Evolutionary conservation across 164 flowering plant species (phyloP), one percentile per base, ranked within the genome.

Genomic region (Kalanchoe fedtschenkoi): DNA sequence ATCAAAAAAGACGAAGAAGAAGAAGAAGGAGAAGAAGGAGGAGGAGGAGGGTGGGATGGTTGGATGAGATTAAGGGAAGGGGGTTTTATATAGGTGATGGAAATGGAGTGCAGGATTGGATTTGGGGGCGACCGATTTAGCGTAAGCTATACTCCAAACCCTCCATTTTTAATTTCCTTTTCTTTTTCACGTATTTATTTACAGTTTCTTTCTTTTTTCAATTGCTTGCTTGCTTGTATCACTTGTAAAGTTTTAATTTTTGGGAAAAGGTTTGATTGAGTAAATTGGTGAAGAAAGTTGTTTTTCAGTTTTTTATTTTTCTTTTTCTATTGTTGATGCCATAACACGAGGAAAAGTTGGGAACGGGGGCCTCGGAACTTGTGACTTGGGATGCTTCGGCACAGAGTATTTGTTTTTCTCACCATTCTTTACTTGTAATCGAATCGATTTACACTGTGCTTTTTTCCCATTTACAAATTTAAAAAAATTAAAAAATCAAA

Each of bases 91-190:
- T 10, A 22, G 22, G 54, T 21, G 28, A 21, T 47, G 54, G 11
- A 47, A 47, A 21, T 47, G 26, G 54, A 47, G 54, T 47, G 54
- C 29, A 19, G 54, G 54, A 47, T 47, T 47, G 54, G 54, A 47
- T 47, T 47, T 21, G 11, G 54, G 4, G 22, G 54, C 28, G 22
- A 22, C 54, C 26, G 10, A 21, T 47, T 47, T 47, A 22, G 28
- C 28, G 54, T 47, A 22, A 47, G 54, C 14, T 0, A 21, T 22
- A 47, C 54, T 47, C 29, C 54, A 47, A 47, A 47, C 7, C 11
- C 10, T 46, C 22, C 9, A 6, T 22, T 46, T 47, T 47, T 6
- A 2, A 10, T 47, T 47, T 6, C 44, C 19, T 43, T 43, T 43
- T n/a, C 24, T n/a, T 43, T 43, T 43, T 43, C 21, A 19, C n/a